Evolutionary conservation across 2,329 filamentous ascomycete species (phyloP).

Genomic region (Paraphaeosphaeria sporulosa): DNA sequence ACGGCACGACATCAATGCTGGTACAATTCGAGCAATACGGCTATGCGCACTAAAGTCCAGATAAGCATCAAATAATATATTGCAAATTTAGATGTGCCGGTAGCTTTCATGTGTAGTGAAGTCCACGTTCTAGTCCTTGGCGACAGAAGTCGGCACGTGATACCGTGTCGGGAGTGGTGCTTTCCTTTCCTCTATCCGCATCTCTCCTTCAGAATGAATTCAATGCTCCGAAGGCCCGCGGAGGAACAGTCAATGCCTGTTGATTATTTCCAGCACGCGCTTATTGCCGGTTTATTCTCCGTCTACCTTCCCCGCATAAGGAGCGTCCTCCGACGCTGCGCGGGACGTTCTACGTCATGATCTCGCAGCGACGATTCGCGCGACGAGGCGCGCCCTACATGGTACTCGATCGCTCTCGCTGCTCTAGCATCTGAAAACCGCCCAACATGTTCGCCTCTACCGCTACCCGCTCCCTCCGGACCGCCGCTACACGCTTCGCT

Average conservation of each 20-base stretch:
- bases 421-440: neutral
- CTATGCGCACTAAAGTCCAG: too few species aligned
- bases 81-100: neutral
- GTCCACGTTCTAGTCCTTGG: neutral
- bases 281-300: neutral
- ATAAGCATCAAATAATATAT: neutral
- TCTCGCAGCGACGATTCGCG: neutral
- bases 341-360: constrained; percentile 3
- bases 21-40: too few species aligned
- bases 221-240: neutral
- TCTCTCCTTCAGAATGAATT: neutral
- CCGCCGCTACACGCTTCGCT: constrained; percentile 16
- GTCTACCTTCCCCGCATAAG: neutral
- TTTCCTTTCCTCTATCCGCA: neutral
- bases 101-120: neutral
- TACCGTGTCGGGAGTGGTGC: neutral
- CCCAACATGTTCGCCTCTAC: constrained; percentile 18
- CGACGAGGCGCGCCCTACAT: neutral
- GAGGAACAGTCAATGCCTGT: neutral
- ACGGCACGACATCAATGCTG: too few species aligned
- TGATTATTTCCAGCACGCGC: neutral
- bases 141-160: neutral
- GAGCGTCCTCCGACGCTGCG: neutral
- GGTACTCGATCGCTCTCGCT: neutral
- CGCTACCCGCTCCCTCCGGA: constrained; percentile 14